Evolutionary conservation across 441 rosid genomes (phyloP).

Genomic region (Adansonia grandidieri): DNA sequence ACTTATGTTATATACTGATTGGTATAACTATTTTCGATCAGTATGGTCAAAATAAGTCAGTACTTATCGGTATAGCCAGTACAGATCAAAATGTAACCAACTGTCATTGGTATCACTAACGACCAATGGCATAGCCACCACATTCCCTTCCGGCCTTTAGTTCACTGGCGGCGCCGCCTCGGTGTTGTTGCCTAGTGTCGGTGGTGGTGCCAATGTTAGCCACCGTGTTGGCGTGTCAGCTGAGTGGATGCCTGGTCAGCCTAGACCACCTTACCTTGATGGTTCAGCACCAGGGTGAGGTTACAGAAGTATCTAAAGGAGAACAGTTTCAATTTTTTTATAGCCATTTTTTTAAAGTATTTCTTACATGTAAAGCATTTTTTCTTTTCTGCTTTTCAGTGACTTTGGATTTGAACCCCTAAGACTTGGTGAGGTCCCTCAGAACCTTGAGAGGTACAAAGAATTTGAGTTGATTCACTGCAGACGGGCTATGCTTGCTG

Average conservation of each 20-base stretch:
- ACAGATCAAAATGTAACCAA: too few relatives aligned
- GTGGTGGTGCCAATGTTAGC: constrained; percentile 36
- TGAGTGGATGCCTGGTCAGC: constrained; percentile 98
- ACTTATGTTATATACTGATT: too few relatives aligned
- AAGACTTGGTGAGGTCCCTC: constrained; percentile 87
- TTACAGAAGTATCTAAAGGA: neutral
- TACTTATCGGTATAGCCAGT: too few relatives aligned
- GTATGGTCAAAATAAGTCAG: too few relatives aligned
- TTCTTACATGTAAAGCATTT: neutral
- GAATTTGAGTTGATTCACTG: constrained; percentile 94
- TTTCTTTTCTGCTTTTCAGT: constrained; percentile 33
- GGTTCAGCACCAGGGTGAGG: constrained; percentile 93
- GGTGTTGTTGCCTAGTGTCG: constrained; percentile 43
- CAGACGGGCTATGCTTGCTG: constrained; percentile 99
- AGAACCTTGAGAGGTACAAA: constrained; percentile 93
- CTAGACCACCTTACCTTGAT: constrained; percentile 91
- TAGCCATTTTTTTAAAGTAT: neutral
- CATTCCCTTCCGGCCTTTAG: constrained; percentile 80
- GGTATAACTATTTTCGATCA: too few relatives aligned
- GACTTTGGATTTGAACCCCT: constrained; percentile 95
- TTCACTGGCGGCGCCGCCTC: constrained; percentile 41
- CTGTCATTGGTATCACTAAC: constrained; percentile 32
- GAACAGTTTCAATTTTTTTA: neutral
- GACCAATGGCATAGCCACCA: constrained; percentile 82
- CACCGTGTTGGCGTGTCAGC: constrained; percentile 76